Evolutionary conservation across 2,329 filamentous ascomycete genomes (phyloP).

Genomic region (Zalaria obscura): DNA sequence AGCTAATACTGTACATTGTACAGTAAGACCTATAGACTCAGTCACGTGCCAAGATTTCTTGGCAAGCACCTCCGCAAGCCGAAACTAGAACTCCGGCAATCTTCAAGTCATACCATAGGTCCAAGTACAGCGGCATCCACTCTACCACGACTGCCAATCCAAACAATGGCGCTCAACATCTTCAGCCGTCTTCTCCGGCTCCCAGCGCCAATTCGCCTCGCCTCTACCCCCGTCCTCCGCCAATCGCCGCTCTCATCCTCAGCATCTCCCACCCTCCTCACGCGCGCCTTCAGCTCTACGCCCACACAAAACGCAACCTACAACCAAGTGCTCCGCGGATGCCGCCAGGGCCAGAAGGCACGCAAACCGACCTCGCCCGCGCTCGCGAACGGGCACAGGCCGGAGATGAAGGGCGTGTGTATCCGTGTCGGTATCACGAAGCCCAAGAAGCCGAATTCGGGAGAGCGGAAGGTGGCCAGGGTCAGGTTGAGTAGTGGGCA

Average conservation of each 20-base stretch:
- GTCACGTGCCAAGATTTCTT: too few relatives aligned
- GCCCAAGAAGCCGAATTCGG: conserved; percentile 98
- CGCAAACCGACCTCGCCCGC: conserved; percentile 84
- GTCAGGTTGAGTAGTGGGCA: conserved; percentile 77
- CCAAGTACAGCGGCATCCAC: too few relatives aligned
- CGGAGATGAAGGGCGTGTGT: conserved; percentile 89
- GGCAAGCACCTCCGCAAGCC: too few relatives aligned
- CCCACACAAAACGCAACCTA: conserved; percentile 28
- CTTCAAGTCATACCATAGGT: too few relatives aligned
- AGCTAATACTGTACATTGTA: too few relatives aligned
- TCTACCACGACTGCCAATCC: background rate
- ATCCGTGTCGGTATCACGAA: conserved; percentile 85
- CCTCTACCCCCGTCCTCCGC: background rate
- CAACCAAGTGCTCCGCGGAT: conserved; percentile 47
- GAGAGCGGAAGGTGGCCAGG: conserved; percentile 88
- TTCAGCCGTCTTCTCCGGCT: conserved; percentile 24
- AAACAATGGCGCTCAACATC: conserved; percentile 23
- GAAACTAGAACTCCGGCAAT: too few relatives aligned
- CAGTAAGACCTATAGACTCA: too few relatives aligned
- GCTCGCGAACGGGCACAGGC: conserved; percentile 56
- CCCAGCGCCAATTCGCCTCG: conserved; percentile 8
- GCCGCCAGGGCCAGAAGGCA: conserved; percentile 62
- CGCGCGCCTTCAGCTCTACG: conserved; percentile 25
- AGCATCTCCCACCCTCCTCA: conserved; percentile 6
- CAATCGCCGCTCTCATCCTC: background rate